phyloP scores from a whole-genome alignment of 345 rosid genomes.

The Brassica carinata region DNA sequence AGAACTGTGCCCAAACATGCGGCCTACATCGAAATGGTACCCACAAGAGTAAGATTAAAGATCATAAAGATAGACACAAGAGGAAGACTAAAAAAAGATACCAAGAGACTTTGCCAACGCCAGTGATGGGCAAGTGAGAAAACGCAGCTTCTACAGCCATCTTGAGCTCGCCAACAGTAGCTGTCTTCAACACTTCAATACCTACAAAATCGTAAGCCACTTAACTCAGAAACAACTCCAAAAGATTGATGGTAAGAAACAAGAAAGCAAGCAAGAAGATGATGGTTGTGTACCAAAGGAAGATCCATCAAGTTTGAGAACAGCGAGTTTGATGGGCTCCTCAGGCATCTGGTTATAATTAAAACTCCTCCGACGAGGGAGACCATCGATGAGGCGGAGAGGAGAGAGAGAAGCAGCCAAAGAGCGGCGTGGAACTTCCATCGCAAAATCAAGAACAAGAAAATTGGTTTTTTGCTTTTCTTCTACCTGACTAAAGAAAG shows the following conservation, averaged over 20 bases:
- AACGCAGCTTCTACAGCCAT: conserved; percentile 79
- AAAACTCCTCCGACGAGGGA: conserved; percentile 44
- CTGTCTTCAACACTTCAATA: conserved; percentile 59
- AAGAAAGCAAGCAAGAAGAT: neutral
- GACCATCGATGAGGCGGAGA: conserved; percentile 43
- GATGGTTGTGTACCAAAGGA: conserved; percentile 52
- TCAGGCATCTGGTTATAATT: conserved; percentile 65
- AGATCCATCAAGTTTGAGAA: conserved; percentile 84
- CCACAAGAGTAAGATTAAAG: neutral
- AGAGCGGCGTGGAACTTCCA: conserved; percentile 52
- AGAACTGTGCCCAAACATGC: conserved; percentile 92
- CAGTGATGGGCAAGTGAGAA: conserved; percentile 57
- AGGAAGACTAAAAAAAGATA: conserved; percentile 14
- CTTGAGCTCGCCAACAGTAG: conserved; percentile 68
- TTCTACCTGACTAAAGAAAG: neutral
- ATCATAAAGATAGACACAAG: conserved; percentile 11
- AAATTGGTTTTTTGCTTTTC: neutral
- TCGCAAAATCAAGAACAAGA: conserved; percentile 1
- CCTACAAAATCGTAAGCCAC: conserved; percentile 36
- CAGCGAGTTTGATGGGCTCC: conserved; percentile 71
- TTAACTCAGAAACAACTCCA: neutral
- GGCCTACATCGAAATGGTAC: conserved; percentile 48
- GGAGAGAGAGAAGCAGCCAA: conserved; percentile 47
- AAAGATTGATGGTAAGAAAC: neutral
- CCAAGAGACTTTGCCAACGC: conserved; percentile 87